Evolutionary conservation across 345 rosid genomes (phyloP), one percentile per base, ranked within the genome.

Genomic region (Brassica carinata): DNA sequence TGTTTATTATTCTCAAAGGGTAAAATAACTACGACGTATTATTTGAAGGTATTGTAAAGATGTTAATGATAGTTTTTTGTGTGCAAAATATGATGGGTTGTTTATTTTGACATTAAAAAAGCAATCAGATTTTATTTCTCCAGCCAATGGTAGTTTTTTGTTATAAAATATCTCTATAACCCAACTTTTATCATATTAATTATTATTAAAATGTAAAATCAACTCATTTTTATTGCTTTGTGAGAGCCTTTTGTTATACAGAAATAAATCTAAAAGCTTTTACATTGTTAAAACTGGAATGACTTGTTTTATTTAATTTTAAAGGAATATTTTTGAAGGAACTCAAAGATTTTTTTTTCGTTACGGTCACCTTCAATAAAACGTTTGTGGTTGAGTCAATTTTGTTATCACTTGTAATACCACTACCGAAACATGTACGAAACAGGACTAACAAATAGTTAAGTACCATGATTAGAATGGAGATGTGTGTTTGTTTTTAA

Each of bases 371-470:
- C 11, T 53, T 3, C 23, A 36, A 67, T 0, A 5, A 67, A 67
- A 59, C 14, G 30, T 19, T 13, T 59, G 14, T 59, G 19, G 19
- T 23, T 23, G 26, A 23, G 26, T 23, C 26, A 23, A 23, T 23
- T 23, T 23, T 23, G 26, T 23, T 23, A 23, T 23, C 26, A 23
- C 26, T 23, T 23, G 26, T 23, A 1, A 23, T 23, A 23, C 26
- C 26, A 23, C 1, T 23, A 23, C 26, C 1, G 26, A 23, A 23
- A 23, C 26, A 23, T 13, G 8, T 27, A 34, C 2, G 13, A n/a
- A 10, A 62, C 17, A 27, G 15, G 63, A 74, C 70, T 63, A 1
- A 74, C 51, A 63, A 74, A 31, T 74, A 74, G 13, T 15, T 45
- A 15, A 43, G 62, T 74, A 30, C 43, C 2, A 29, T 43, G 69